These are phyloP conservation scores for Geotrichum restrictum DNA, from an alignment of 1,139 yeast species.

Conservation along the genomic window DNA sequence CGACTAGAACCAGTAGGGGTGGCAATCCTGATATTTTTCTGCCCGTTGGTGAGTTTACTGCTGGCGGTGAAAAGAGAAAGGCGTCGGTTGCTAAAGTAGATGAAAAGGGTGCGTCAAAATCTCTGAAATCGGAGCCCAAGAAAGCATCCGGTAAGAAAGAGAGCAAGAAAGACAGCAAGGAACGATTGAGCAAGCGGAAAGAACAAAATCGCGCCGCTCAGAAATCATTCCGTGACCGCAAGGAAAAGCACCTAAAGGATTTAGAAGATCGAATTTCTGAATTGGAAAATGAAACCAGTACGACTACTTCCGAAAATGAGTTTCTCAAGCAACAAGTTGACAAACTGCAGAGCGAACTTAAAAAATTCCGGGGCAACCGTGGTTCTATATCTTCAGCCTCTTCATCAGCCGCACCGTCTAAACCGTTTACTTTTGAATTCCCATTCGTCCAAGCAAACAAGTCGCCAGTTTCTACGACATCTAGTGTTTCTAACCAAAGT, in stretches of 20 bases:
- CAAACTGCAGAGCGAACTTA: slow-evolving; percentile 66
- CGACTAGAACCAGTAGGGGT: not conserved
- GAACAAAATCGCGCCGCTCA: slow-evolving; percentile 98
- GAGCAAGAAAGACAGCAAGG: slow-evolving; percentile 73
- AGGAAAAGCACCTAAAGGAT: slow-evolving; percentile 81
- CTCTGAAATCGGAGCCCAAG: slow-evolving; percentile 13
- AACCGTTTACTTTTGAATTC: slow-evolving; percentile 41
- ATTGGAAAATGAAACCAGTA: slow-evolving; percentile 66
- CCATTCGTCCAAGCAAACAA: slow-evolving; percentile 35
- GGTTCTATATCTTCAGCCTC: not conserved
- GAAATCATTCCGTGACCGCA: slow-evolving; percentile 91
- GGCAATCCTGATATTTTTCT: no score
- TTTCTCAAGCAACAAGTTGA: slow-evolving; percentile 73
- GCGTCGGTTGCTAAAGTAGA: slow-evolving; percentile 3
- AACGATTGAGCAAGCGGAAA: slow-evolving; percentile 80
- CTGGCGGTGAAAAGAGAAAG: slow-evolving; percentile 17
- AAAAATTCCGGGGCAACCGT: slow-evolving; percentile 39
- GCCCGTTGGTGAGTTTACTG: not conserved
- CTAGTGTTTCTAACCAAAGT: not conserved
- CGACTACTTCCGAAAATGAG: slow-evolving; percentile 64
- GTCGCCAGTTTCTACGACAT: not conserved
- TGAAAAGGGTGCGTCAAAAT: not conserved
- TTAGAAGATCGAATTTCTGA: slow-evolving; percentile 70
- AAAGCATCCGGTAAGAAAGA: slow-evolving; percentile 36
- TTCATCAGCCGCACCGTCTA: not conserved